phyloP scores from a whole-genome alignment of 495 filamentous ascomycete genomes.

The Aspergillus sclerotioniger region DNA sequence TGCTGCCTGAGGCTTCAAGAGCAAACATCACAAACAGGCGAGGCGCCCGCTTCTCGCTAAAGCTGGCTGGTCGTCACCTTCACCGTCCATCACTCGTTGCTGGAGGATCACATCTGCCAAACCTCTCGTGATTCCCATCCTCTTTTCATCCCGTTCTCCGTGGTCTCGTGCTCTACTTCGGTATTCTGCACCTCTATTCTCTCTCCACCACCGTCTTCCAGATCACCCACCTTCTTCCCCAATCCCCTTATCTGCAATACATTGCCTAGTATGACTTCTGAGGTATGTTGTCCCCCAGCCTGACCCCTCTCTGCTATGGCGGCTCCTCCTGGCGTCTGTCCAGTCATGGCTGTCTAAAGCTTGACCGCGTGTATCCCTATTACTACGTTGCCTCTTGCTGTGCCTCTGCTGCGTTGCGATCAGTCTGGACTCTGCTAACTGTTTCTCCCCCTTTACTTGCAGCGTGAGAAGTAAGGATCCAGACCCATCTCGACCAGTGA shows the following conservation, averaged over 20 bases:
- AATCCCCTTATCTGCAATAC: conserved; percentile 10
- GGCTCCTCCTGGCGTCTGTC: neutral
- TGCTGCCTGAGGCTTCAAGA: conserved; percentile 17
- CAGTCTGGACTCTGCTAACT: conserved; percentile 17
- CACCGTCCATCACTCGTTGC: conserved; percentile 29
- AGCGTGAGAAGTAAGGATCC: conserved; percentile 80
- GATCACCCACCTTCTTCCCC: conserved; percentile 7
- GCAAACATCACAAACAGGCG: conserved; percentile 26
- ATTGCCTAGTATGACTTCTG: conserved; percentile 44
- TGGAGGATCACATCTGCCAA: conserved; percentile 31
- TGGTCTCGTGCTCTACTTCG: conserved; percentile 12
- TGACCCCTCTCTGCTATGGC: conserved; percentile 34
- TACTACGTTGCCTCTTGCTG: neutral
- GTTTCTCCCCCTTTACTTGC: conserved; percentile 32
- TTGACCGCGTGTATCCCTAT: neutral
- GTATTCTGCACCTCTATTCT: conserved; percentile 10
- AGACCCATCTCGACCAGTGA: conserved; percentile 20
- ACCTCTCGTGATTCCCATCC: conserved; percentile 21
- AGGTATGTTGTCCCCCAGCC: conserved; percentile 42
- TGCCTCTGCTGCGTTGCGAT: conserved; percentile 6
- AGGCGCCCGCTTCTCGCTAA: conserved; percentile 26
- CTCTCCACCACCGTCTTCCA: conserved; percentile 10
- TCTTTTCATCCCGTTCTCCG: conserved; percentile 13
- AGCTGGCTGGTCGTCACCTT: conserved; percentile 27
- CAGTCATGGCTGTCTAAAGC: neutral